A percentile compares a stretch with the other conserved stretches of the same genome.
Evolutionary conservation across 1,139 yeast species (phyloP).

Genomic region (Sugiyamaella grinbergsii): DNA sequence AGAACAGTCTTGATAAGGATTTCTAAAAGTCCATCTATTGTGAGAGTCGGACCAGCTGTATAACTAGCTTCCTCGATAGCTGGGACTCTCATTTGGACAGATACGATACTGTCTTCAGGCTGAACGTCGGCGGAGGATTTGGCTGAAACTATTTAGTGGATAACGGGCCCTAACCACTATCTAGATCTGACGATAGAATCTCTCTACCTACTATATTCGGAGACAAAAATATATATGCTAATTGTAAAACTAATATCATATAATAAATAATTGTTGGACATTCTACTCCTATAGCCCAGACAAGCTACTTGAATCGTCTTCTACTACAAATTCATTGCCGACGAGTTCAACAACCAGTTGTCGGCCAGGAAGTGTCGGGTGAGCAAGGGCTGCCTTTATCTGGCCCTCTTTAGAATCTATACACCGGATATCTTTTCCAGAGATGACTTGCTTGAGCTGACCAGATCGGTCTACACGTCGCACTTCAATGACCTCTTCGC

Average conservation of each 20-base stretch:
- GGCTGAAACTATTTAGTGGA: not conserved
- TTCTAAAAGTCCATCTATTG: conserved; percentile 25
- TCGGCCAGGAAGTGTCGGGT: conserved; percentile 65
- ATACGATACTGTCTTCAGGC: too few species aligned
- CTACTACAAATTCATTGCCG: conserved; percentile 41
- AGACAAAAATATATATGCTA: conserved; percentile 5
- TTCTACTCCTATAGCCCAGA: conserved; percentile 31
- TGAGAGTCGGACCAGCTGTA: conserved; percentile 5
- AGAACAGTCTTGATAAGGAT: conserved; percentile 29
- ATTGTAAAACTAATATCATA: not conserved
- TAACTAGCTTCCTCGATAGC: not conserved
- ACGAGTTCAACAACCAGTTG: conserved; percentile 53
- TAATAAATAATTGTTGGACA: not conserved
- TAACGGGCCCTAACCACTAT: conserved; percentile 9
- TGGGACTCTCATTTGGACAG: not conserved
- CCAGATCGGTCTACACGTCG: conserved; percentile 52
- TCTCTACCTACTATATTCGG: too few species aligned
- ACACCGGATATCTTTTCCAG: conserved; percentile 64
- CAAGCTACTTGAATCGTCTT: conserved; percentile 37
- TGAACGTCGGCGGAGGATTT: too few species aligned
- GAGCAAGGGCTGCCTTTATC: conserved; percentile 62
- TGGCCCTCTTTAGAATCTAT: conserved; percentile 49
- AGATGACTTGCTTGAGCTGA: conserved; percentile 67
- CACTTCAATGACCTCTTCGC: conserved; percentile 72
- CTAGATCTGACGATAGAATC: not conserved